phyloP scores from a whole-genome alignment of 371 early-diverging fungal genomes.

The Parasitella parasitica region DNA sequence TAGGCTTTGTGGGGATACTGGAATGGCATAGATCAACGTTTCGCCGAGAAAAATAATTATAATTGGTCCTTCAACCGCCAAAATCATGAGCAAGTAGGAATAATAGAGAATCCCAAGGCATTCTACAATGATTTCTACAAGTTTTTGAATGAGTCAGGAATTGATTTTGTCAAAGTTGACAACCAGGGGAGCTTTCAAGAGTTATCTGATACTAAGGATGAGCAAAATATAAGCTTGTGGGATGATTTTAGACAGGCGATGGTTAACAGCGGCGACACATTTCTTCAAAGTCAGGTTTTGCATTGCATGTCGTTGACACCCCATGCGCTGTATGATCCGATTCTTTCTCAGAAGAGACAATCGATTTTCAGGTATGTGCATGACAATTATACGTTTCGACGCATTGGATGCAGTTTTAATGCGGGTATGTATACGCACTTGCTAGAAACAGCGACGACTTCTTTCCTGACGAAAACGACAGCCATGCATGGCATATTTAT shows the following conservation, averaged over 20 bases:
- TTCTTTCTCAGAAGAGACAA: not conserved
- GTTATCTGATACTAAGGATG: not conserved
- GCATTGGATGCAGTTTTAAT: no score
- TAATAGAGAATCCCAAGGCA: constrained; percentile 5
- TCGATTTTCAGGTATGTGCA: not conserved
- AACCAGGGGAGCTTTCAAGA: constrained; percentile 39
- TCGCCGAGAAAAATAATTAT: not conserved
- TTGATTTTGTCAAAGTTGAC: constrained; percentile 49
- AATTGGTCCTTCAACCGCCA: not conserved
- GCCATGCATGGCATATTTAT: constrained; percentile 54
- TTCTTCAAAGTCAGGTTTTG: constrained; percentile 16
- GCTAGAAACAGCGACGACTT: constrained; percentile 52
- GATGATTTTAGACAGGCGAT: constrained; percentile 31
- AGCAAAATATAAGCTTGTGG: constrained; percentile 9
- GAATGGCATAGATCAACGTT: constrained; percentile 26
- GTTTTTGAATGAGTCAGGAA: constrained; percentile 21
- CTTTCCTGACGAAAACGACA: constrained; percentile 38
- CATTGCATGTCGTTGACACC: constrained; percentile 52
- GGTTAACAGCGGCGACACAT: not conserved
- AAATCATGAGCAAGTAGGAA: not conserved
- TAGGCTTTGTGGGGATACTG: constrained; percentile 48
- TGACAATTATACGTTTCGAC: no score
- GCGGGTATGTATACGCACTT: not conserved
- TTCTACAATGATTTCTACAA: constrained; percentile 44
- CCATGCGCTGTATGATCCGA: constrained; percentile 18